Conservation (phyloP, 345 rosid genomes). For the Gossypium arboreum region DNA sequence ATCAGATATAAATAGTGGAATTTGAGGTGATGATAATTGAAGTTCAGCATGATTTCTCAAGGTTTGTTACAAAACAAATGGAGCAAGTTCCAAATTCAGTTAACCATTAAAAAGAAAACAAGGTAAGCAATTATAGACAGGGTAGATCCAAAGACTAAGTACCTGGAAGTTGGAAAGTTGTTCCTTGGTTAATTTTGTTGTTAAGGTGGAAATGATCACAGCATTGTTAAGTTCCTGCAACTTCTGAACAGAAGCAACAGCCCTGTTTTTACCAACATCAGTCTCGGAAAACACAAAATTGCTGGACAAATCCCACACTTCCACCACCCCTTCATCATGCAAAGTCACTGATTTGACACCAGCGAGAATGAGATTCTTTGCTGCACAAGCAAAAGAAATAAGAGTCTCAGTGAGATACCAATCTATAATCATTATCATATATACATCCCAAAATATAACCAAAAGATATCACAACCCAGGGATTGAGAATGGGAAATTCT, state of each 20-base stretch:
- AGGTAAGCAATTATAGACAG: not conserved
- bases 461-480: not conserved
- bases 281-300: constrained; percentile 77
- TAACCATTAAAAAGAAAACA: not conserved
- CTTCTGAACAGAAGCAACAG: constrained; percentile 88
- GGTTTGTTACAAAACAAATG: not conserved
- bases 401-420: not conserved
- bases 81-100: not conserved
- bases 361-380: constrained; percentile 93
- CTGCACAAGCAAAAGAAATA: constrained; percentile 35
- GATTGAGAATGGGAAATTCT: too few species aligned
- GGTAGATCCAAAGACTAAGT: not conserved
- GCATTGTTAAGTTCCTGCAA: constrained; percentile 95
- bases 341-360: constrained; percentile 96
- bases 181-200: constrained; percentile 64
- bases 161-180: constrained; percentile 88
- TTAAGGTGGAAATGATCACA: constrained; percentile 63
- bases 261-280: constrained; percentile 89
- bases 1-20: not conserved
- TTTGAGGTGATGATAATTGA: not conserved
- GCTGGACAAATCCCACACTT: constrained; percentile 89
- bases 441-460: not conserved
- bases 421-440: not conserved
- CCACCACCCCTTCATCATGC: constrained; percentile 81
- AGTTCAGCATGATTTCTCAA: not conserved